Base-by-base conservation (phyloP, 192 early-diverging fungal species). In the Coemansia sp. region DNA sequence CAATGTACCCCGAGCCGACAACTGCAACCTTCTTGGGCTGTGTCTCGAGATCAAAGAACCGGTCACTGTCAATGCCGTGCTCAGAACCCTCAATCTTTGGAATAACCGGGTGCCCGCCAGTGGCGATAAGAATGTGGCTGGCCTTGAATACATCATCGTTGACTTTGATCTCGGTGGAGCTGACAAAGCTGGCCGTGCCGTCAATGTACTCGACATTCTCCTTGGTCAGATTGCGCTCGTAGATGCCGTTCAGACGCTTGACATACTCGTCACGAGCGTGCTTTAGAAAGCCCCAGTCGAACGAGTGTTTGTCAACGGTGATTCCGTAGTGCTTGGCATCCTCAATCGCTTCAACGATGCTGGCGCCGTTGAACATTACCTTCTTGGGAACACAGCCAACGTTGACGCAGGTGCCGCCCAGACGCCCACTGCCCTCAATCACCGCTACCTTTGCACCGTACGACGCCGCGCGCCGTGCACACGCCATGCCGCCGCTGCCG, bases 361-460 rank as follows among this genome's bases (percentile, higher is more conserved):
- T 87, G 44, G 93, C 93, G 83, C 93, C 88, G 67, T 92, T 94
- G 90, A 93, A 97, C 92, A 95, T 97, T 60, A 97, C 88, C 71
- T 93, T 93, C 82, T 93, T 93, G 40, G 91, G 91, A 37, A 93
- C 91, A 60, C 91, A 93, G 60, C 93, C 94, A 34, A 95, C 93
- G 64, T 96, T 98, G 54, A 98, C 97, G 67, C 95, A 99, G 28
- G 95, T 90, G 20, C 89, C 90, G 64, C 90, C 90, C 56, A 92
- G 82, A 24, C 86, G 84, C n/a, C 85, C 84, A 55, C 83, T 84
- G 57, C 74, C 83, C 61, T 99, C 97, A 54, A 98, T 83, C 25
- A 98, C 71, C 38, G 87, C 94, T 3, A 97, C 95, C 67, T 92
- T 92, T 58, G 92, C 90, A 31, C 93, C 93, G 68, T 97, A 91